phyloP scores from a whole-genome alignment of 345 rosid species.

The Arabis alpina region DNA sequence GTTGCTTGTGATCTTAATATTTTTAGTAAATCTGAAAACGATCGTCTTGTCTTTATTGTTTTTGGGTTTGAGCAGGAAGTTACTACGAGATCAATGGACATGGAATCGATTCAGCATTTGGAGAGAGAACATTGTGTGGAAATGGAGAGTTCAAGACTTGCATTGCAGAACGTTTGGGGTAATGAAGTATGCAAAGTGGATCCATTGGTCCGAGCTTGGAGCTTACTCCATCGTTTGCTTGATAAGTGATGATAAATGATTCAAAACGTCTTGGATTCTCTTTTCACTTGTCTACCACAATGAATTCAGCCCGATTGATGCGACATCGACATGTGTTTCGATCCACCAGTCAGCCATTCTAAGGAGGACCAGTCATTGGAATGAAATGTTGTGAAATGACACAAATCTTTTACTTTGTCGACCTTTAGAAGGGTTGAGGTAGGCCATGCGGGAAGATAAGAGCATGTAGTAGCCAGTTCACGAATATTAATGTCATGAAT shows the following conservation, averaged over 20 bases:
- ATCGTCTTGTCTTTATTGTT: not conserved
- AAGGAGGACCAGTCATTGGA: too few species aligned
- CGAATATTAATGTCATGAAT: too few species aligned
- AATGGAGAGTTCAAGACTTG: conserved; percentile 45
- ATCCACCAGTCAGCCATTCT: too few species aligned
- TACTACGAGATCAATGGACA: conserved; percentile 53
- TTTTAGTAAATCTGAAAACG: not conserved
- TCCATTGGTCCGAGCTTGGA: conserved; percentile 61
- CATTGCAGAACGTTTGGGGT: conserved; percentile 67
- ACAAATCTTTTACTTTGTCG: too few species aligned
- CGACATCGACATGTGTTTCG: too few species aligned
- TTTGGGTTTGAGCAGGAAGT: conserved; percentile 56
- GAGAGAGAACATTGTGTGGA: conserved; percentile 55
- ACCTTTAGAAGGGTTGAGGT: too few species aligned
- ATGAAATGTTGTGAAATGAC: too few species aligned
- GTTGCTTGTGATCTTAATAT: not conserved
- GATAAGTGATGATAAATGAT: conserved; percentile 31
- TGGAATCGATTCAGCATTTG: conserved; percentile 43
- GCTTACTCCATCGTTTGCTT: conserved; percentile 48
- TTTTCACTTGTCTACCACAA: too few species aligned
- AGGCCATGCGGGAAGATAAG: too few species aligned
- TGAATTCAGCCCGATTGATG: too few species aligned
- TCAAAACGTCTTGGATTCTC: too few species aligned
- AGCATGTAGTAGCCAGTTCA: too few species aligned
- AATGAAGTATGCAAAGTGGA: conserved; percentile 52